phyloP scores from a whole-genome alignment of 257 asterid species.

The Solanum ossicruentum region DNA sequence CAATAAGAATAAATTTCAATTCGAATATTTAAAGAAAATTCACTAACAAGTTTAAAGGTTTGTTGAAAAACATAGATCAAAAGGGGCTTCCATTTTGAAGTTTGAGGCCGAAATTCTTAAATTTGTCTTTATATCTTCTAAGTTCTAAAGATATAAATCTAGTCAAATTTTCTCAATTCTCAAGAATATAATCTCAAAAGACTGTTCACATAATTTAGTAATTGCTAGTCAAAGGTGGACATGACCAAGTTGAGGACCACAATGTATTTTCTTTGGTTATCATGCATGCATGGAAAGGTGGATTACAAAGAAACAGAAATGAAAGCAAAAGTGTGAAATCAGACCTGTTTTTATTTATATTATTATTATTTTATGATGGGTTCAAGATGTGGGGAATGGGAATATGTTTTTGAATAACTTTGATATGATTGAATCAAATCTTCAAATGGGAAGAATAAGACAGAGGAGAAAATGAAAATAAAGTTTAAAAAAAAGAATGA shows the following conservation, averaged over 20 bases:
- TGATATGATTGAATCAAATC: neutral
- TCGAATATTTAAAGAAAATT: neutral
- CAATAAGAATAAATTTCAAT: neutral
- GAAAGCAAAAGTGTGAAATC: neutral
- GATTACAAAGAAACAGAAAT: neutral
- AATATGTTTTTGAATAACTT: neutral
- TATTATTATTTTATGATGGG: neutral
- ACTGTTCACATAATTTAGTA: neutral
- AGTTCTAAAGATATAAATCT: neutral
- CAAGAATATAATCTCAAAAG: neutral
- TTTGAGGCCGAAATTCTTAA: neutral
- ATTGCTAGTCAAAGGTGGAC: constrained; percentile 1
- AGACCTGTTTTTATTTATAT: neutral
- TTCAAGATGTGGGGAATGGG: neutral
- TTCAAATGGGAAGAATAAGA: neutral
- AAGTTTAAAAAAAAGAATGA: neutral
- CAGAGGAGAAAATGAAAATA: neutral
- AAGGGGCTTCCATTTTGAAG: neutral
- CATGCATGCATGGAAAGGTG: constrained; percentile 4
- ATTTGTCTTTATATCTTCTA: neutral
- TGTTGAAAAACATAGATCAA: neutral
- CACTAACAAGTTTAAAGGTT: neutral
- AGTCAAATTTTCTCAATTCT: neutral
- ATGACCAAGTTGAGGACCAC: constrained; percentile 3
- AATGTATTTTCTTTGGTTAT: neutral